Conservation (phyloP, 2,329 filamentous ascomycete species). For the Penicillium sp. region DNA sequence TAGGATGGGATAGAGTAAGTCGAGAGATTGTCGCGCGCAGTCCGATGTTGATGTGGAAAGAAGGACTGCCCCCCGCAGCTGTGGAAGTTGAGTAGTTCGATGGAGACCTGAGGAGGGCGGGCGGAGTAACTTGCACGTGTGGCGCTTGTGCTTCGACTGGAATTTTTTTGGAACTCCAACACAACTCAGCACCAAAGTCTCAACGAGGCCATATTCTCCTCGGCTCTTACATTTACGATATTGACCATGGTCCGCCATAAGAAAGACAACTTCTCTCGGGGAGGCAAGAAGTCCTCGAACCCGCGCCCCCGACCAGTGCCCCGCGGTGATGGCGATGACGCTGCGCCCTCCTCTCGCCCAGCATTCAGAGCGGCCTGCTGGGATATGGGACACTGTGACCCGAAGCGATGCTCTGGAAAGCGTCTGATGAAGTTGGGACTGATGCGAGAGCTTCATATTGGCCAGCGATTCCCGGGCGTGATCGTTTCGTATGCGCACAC, state of each 20-base stretch:
- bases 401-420: constrained; percentile 95
- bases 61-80: constrained; percentile 23
- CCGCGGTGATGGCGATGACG: constrained; percentile 51
- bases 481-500: constrained; percentile 72
- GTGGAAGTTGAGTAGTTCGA: constrained; percentile 23
- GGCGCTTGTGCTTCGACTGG: constrained; percentile 31
- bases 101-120: constrained; percentile 24
- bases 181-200: constrained; percentile 8
- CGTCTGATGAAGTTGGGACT: constrained; percentile 88
- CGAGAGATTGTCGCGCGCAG: constrained; percentile 9
- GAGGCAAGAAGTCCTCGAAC: constrained; percentile 74
- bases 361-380: constrained; percentile 93
- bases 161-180: constrained; percentile 21
- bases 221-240: neutral
- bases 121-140: constrained; percentile 38
- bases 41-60: constrained; percentile 20
- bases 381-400: constrained; percentile 97
- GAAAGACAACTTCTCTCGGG: constrained; percentile 77
- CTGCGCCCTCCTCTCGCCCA: constrained; percentile 44
- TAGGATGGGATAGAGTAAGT: constrained; percentile 9
- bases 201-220: constrained; percentile 5
- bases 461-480: constrained; percentile 89
- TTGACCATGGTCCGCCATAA: constrained; percentile 87
- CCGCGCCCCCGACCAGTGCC: constrained; percentile 60
- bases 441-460: constrained; percentile 90